Evolutionary conservation across 306 rosid species (phyloP).

Genomic region (Lotus japonicus): DNA sequence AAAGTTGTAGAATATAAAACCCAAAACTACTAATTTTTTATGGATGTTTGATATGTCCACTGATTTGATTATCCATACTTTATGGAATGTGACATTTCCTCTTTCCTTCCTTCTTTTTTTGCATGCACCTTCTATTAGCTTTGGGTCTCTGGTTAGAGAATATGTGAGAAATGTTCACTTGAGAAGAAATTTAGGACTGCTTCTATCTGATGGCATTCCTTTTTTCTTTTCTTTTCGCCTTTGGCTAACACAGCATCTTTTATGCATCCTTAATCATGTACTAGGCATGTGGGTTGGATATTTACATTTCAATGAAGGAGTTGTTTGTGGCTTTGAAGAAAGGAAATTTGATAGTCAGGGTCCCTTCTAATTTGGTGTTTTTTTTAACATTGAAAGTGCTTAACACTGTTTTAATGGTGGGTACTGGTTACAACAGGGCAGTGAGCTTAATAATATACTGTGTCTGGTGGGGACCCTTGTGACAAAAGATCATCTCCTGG

Average conservation of each 20-base stretch:
- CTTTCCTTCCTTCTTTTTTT: background rate
- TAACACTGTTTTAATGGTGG: conserved; percentile 50
- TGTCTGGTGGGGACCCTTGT: conserved; percentile 57
- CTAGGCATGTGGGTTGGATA: conserved; percentile 8
- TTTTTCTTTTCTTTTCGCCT: background rate
- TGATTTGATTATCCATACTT: conserved; percentile 3
- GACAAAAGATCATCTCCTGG: conserved; percentile 54
- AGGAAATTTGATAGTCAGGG: conserved; percentile 42
- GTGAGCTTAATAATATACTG: conserved; percentile 41
- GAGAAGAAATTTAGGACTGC: conserved; percentile 8
- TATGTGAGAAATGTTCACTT: background rate
- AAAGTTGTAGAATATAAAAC: conserved; percentile 2
- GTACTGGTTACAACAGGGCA: conserved; percentile 63
- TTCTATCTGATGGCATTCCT: background rate
- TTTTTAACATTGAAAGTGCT: conserved; percentile 37
- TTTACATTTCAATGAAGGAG: conserved; percentile 18
- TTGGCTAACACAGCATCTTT: conserved; percentile 9
- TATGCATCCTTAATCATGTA: conserved; percentile 12
- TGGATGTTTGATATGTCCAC: conserved; percentile 12
- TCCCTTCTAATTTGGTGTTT: conserved; percentile 41
- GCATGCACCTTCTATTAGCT: background rate
- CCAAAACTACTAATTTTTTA: background rate
- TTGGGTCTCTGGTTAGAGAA: background rate
- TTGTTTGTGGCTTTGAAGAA: conserved; percentile 26
- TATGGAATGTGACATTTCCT: conserved; percentile 10